Evolutionary conservation across 2,329 filamentous ascomycete genomes (phyloP), one percentile per base, ranked within the genome.

Genomic region (Aspergillus sp.): DNA sequence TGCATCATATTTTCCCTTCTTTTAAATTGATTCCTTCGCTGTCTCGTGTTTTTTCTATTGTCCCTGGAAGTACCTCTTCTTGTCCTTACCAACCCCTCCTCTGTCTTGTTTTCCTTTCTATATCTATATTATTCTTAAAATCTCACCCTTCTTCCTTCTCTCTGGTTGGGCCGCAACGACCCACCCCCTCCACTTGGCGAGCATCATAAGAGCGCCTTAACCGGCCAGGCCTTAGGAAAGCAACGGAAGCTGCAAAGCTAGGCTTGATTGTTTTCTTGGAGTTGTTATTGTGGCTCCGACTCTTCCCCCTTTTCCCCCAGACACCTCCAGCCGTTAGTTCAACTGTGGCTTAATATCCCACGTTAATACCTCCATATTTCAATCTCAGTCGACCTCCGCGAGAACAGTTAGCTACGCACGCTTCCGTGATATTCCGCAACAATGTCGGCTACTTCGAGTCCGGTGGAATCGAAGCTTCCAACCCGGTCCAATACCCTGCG

Each of bases 401-500:
- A n/a, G 12, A 30, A 27, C 15, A 37, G 9, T 17, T 34, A 9
- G 27, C 9, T 11, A 30, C 27, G 27, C 9, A 11, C 53, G 37
- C 33, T 45, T 37, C 48, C 19, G 15, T 20, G 11, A 44, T 34
- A 47, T 19, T 20, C n/a, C 13, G 13, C 19, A 24, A 49, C 11
- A 7, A 72, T 72, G 70, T 70, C 71, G 39, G 62, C 67, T 5
- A 51, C 66, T 7, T 62, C 57, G 24, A 72, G 69, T 61, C 69
- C 70, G 42, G 60, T 64, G 55, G 69, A 71, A 33, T 22, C 58
- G 41, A 70, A 61, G 56, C 68, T 75, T 56, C 73, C 73, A 11
- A 64, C 67, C 47, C 73, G 73, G 47, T 70, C 72, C n/a, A 62
- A 53, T 4, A 75, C 72, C 5, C 54, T 73, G 45, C 64, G 63